Percentiles rank a stretch among this genome's conserved stretches.
These are phyloP conservation scores for Davidsoniella virescens DNA, from an alignment of 2,329 filamentous ascomycete genomes.

Conservation along the genomic window DNA sequence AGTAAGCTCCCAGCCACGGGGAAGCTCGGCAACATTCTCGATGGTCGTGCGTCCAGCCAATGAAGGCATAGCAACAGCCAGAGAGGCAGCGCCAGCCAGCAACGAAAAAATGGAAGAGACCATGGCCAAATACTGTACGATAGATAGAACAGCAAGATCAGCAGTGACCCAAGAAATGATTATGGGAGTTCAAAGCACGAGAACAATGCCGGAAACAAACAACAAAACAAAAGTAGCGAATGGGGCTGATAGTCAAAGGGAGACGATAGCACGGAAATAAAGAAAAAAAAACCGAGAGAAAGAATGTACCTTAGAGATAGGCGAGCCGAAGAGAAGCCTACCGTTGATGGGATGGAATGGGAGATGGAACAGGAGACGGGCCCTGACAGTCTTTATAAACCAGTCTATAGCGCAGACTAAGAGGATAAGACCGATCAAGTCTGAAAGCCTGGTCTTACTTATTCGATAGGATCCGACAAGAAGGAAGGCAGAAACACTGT, in stretches of 20 bases:
- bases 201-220: neutral
- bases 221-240: neutral
- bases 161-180: neutral
- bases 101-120: constrained; percentile 9
- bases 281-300: no score
- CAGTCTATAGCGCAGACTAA: no score
- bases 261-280: neutral
- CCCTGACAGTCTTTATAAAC: no score
- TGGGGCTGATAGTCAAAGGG: neutral
- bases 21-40: constrained; percentile 11
- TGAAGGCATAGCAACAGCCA: constrained; percentile 6
- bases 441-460: no score
- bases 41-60: constrained; percentile 4
- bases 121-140: constrained; percentile 1
- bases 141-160: neutral
- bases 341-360: no score
- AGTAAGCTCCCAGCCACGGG: constrained; percentile 11
- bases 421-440: no score
- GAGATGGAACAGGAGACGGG: no score
- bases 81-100: constrained; percentile 3
- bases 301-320: no score
- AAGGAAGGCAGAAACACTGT: no score
- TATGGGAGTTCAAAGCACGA: neutral
- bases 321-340: no score
- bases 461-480: no score